Base-by-base conservation (phyloP, 352 stramenopile species). In the Globisporangium camurandrum region DNA sequence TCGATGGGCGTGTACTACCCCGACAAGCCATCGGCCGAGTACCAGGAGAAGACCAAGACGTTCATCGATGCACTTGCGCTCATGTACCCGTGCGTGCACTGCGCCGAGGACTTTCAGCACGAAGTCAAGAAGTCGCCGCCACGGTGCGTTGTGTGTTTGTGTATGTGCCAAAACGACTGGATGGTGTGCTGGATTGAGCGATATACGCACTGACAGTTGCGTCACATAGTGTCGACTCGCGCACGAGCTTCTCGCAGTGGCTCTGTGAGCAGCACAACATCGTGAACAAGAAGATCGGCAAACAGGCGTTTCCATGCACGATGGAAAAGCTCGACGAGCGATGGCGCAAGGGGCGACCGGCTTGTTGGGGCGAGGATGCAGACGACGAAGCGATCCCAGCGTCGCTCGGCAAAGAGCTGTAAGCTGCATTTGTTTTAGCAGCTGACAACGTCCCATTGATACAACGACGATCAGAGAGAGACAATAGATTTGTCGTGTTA, bases 221-320 rank as follows among this genome's bases (percentile, higher is more conserved):
- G n/a, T n/a, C n/a, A n/a, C n/a, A 2, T 50, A 90, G 87, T 40
- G 83, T 96, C 22, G 85, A 96, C 64, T 96, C 87, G 49, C 84
- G 94, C 46, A 75, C 83, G 62, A 90, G 84, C 43, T 88, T 99
- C 38, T 97, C 92, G 26, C 59, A 96, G 57, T 98, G 95, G 95
- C 68, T 98, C 16, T 99, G 96, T 61, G 84, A 98, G 57, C 93
- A 98, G 64, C 96, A 99, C 76, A 99, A 99, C 70, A 67, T 92
- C 43, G 95, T 98, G 27, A 99, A 98, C 71, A 80, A 95, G 64
- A 98, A 98, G 68, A 80, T 99, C 47, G 84, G 93, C 52, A 98
- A 98, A 62, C 73, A 84, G 16, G 27, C 86, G 5, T 98, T 98
- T 68, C 54, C 89, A 41, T 99, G 96, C 62, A 86, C 79, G 37